Base-by-base conservation (phyloP, 139 green algal species). In the Tetradesmus obliquus region DNA sequence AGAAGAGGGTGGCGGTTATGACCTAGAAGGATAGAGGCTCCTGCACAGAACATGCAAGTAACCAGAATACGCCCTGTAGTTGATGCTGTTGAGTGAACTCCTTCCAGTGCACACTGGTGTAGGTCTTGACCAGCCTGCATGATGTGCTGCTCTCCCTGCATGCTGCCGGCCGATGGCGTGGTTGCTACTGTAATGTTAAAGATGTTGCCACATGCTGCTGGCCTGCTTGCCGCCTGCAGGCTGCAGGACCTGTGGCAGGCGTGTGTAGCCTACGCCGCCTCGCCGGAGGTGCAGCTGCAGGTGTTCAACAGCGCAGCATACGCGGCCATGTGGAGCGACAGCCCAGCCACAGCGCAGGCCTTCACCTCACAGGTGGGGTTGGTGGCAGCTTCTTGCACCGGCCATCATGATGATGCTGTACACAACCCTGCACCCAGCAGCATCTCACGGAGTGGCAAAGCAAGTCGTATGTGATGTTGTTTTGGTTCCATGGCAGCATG, bases 271-370 rank as follows among this genome's bases (percentile, higher is more conserved):
- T 88, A 79, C 79, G 83, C 83, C 57, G 57, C 83, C 20, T 45
- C 83, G 3, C 57, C 83, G 7, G 57, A 55, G 13, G 57, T 55
- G 19, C 83, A 88, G n/a, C 57, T 88, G 54, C 55, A 88, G 54
- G 83, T 88, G 22, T 88, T 79, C n/a, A 79, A 88, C 83, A 88
- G 83, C 45, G 8, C 57, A 55, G 83, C 83, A 58, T 88, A 88
- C 19, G 55, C 83, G 10, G 55, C 71, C 17, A 60, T 88, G 5
- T 88, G 83, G 83, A 13, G 72, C 45, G 83, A 88, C 83, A 88
- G 83, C 51, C n/a, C 45, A n/a, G 55, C 8, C n/a, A 62, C 72
- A 45, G 83, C 83, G 55, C 55, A 88, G 57, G 57, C 83, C 3
- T 88, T 88, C 57, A 88, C 83, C 0, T 22, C 55, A 54, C 83